phyloP scores from a whole-genome alignment of 2,329 filamentous ascomycete species.

The Camillea tinctor region DNA sequence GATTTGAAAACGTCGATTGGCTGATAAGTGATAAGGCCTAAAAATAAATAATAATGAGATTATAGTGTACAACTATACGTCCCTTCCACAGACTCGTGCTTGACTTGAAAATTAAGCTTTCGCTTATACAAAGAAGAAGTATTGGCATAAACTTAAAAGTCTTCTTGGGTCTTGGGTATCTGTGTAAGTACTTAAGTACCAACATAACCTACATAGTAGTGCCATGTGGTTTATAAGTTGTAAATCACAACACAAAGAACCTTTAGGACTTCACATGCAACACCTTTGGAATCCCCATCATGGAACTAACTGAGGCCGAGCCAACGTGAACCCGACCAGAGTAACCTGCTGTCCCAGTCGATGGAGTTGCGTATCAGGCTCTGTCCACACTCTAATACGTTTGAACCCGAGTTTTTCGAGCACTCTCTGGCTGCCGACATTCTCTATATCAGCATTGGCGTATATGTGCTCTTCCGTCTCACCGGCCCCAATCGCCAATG shows the following conservation, averaged over 20 bases:
- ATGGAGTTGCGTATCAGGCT: conserved; percentile 24
- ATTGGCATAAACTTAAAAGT: neutral
- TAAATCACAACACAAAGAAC: no score
- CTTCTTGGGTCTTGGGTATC: no score
- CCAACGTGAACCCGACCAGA: conserved; percentile 2
- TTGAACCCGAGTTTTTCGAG: conserved; percentile 28
- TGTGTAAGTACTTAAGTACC: no score
- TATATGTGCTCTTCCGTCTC: conserved; percentile 17
- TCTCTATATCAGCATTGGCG: conserved; percentile 21
- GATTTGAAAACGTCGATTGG: neutral
- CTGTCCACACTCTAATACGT: conserved; percentile 25
- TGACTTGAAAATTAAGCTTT: neutral
- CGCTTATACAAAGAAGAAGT: neutral
- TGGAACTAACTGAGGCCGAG: no score
- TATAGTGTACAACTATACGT: no score
- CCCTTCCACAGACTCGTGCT: neutral
- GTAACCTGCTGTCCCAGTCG: conserved; percentile 21
- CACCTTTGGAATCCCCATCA: no score
- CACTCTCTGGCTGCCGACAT: conserved; percentile 23
- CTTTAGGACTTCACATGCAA: no score
- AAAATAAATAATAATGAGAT: no score
- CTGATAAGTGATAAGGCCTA: neutral
- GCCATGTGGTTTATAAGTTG: no score
- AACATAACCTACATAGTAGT: no score
- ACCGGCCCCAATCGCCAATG: conserved; percentile 1